Evolutionary conservation across 2,329 filamentous ascomycete species (phyloP).

Genomic region (Spiromastix sp.): DNA sequence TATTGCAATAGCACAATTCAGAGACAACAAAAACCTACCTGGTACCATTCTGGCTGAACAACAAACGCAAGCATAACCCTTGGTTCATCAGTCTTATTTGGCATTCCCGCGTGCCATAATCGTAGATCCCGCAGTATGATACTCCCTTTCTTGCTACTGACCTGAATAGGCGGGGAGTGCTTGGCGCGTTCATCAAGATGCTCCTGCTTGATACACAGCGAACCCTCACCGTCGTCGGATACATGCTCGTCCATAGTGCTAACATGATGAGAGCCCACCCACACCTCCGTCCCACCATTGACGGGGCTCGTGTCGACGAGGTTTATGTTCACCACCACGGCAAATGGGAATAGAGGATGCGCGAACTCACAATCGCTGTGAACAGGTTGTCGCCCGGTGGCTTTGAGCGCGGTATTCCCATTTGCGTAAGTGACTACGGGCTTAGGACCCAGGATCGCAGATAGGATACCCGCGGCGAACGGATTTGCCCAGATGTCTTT

Average conservation of each 20-base stretch:
- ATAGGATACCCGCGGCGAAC: constrained; percentile 25
- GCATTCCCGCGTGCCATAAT: constrained; percentile 42
- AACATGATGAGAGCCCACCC: constrained; percentile 39
- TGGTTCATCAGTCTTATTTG: constrained; percentile 33
- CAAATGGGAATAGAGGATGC: constrained; percentile 41
- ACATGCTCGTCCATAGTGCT: constrained; percentile 22
- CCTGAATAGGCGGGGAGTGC: constrained; percentile 28
- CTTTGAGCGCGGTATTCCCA: constrained; percentile 31
- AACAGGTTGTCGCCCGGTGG: constrained; percentile 28
- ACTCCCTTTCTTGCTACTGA: constrained; percentile 32
- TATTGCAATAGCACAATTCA: no score
- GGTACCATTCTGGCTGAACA: not conserved
- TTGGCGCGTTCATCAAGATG: constrained; percentile 22
- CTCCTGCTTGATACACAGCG: constrained; percentile 21
- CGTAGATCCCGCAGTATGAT: constrained; percentile 38
- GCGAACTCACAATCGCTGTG: constrained; percentile 37
- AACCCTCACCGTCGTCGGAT: constrained; percentile 12
- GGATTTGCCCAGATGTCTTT: constrained; percentile 31
- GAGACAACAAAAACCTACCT: no score
- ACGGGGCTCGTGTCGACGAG: constrained; percentile 35
- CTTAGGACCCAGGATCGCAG: constrained; percentile 28
- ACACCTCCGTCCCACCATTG: constrained; percentile 43
- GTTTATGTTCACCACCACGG: constrained; percentile 38
- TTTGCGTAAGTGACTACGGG: constrained; percentile 29
- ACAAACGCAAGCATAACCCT: constrained; percentile 34